These are phyloP conservation scores for Ustulina deusta DNA, from an alignment of 2,329 filamentous ascomycete species.

Conservation along the genomic window DNA sequence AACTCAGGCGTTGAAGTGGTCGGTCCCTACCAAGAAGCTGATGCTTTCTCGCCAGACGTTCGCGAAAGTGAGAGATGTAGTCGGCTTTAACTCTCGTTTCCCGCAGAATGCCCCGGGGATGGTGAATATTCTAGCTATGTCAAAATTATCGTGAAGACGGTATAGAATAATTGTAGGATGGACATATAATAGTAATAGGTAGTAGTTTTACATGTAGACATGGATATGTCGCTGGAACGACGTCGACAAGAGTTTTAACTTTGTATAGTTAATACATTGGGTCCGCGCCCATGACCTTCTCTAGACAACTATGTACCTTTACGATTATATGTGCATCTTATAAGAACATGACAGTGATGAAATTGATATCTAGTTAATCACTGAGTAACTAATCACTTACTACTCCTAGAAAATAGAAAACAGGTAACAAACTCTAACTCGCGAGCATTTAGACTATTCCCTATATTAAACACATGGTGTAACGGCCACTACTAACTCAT, in stretches of 20 bases:
- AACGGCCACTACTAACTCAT: too few relatives aligned
- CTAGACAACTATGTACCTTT: background rate
- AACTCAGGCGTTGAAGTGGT: slow-evolving; percentile 51
- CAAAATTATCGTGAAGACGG: background rate
- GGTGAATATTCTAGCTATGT: slow-evolving; percentile 52
- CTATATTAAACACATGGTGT: too few relatives aligned
- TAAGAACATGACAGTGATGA: background rate
- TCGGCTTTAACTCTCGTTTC: slow-evolving; percentile 62
- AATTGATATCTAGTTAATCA: background rate
- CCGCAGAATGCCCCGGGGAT: slow-evolving; percentile 58
- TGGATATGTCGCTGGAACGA: background rate
- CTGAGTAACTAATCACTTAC: too few relatives aligned
- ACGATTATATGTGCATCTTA: background rate
- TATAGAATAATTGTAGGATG: background rate
- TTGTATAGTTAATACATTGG: slow-evolving; percentile 1
- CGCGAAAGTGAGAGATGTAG: slow-evolving; percentile 55
- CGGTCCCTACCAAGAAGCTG: slow-evolving; percentile 59
- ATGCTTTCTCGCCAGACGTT: slow-evolving; percentile 55
- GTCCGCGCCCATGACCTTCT: background rate
- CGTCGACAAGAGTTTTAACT: background rate
- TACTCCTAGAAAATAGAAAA: too few relatives aligned
- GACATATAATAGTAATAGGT: background rate
- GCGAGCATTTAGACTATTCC: too few relatives aligned
- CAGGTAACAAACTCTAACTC: too few relatives aligned
- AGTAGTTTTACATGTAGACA: background rate